Evolutionary conservation across 139 green algal species (phyloP).

Genomic region (Zygnema circumcarinatum): DNA sequence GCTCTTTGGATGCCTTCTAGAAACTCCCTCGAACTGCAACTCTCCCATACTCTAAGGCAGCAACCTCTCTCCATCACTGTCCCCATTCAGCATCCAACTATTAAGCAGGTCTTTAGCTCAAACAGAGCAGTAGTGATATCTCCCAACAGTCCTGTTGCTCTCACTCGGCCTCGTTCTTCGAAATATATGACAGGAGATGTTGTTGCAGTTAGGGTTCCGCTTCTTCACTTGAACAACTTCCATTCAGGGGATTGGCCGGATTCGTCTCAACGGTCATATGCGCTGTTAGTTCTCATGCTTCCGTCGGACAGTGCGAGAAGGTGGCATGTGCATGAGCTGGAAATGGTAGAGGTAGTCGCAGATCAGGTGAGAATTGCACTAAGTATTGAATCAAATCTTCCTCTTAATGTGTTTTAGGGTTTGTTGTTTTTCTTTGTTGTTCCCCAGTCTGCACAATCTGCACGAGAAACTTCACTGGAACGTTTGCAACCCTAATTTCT

Average conservation of each 20-base stretch:
- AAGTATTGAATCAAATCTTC: neutral
- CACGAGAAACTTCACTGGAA: neutral
- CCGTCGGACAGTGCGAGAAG: conserved; percentile 49
- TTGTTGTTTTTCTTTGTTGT: neutral
- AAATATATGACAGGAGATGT: conserved; percentile 56
- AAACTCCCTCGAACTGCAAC: conserved; percentile 20
- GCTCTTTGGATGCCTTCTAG: conserved; percentile 42
- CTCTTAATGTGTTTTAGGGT: neutral
- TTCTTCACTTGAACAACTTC: conserved; percentile 56
- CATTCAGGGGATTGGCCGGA: conserved; percentile 41
- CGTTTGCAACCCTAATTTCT: neutral
- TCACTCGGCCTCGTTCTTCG: conserved; percentile 1
- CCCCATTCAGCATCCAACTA: conserved; percentile 37
- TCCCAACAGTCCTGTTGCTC: conserved; percentile 43
- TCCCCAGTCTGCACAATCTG: too few relatives aligned
- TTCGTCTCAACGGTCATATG: conserved; percentile 28
- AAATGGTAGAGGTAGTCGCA: conserved; percentile 57
- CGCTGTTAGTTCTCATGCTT: conserved; percentile 53
- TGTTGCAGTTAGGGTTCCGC: conserved; percentile 45
- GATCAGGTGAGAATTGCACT: conserved; percentile 47
- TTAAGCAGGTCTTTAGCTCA: conserved; percentile 56
- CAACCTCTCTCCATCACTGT: conserved; percentile 31
- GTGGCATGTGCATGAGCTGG: conserved; percentile 58
- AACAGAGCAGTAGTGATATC: conserved; percentile 51
- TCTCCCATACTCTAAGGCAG: conserved; percentile 32